These are phyloP conservation scores for Isochrysis galbana DNA, from an alignment of 78 protist species.

Conservation along the genomic window DNA sequence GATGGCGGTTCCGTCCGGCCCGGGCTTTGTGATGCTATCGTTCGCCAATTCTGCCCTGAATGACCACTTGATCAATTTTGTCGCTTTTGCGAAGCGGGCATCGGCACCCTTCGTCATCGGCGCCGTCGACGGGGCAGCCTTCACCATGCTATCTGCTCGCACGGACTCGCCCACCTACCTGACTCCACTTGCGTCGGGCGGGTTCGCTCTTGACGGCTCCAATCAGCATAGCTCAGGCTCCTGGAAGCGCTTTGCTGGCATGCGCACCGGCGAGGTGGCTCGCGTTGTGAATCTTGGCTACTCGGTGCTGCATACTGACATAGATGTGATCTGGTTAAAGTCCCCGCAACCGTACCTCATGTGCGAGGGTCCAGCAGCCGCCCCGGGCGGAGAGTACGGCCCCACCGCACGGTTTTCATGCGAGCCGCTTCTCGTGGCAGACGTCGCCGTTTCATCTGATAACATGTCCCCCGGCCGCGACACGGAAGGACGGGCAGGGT, in stretches of 20 bases:
- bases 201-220: background rate
- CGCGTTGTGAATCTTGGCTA: background rate
- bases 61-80: background rate
- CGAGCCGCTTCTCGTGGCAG: background rate
- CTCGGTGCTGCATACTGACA: background rate
- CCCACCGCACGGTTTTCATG: background rate
- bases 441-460: background rate
- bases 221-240: background rate
- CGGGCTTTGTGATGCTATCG: background rate
- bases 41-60: background rate
- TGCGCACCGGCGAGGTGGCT: conserved; percentile 6
- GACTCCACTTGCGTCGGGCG: background rate
- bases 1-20: background rate
- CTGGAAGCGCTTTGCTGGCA: background rate
- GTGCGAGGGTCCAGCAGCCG: background rate
- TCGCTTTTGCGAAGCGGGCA: background rate
- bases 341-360: background rate
- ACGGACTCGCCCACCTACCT: background rate
- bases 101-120: background rate
- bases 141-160: background rate
- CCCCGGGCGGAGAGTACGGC: background rate
- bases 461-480: background rate
- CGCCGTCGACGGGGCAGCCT: background rate
- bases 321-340: conserved; percentile 1
- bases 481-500: background rate